Conservation (phyloP, 306 rosid genomes). For the Trichosanthes truncata region DNA sequence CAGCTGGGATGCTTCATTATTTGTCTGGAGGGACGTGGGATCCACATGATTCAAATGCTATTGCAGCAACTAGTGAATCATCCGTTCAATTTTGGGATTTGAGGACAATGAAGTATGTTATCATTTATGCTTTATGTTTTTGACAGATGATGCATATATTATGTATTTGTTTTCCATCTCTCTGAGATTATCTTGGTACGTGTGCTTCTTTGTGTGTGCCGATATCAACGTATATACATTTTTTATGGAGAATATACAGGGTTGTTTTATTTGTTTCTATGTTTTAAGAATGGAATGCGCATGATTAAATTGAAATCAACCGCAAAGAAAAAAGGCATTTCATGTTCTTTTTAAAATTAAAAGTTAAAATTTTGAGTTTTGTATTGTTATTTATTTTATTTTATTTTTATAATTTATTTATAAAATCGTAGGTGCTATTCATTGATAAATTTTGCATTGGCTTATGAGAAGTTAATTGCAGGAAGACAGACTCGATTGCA, state of each 20-base stretch:
- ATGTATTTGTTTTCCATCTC: not conserved
- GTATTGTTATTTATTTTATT: no score
- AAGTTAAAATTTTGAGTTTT: not conserved
- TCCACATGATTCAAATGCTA: conserved; percentile 86
- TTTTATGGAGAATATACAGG: not conserved
- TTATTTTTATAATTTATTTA: not conserved
- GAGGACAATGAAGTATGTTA: conserved; percentile 81
- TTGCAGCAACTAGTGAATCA: conserved; percentile 79
- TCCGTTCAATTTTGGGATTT: conserved; percentile 86
- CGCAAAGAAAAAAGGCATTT: not conserved
- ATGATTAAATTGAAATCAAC: not conserved
- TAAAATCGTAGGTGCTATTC: not conserved
- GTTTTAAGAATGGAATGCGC: not conserved
- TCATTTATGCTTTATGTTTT: conserved; percentile 3
- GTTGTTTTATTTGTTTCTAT: not conserved
- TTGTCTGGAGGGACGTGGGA: conserved; percentile 97
- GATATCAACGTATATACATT: not conserved
- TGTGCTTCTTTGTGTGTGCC: not conserved
- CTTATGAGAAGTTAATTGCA: conserved; percentile 30
- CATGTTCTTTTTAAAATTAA: not conserved
- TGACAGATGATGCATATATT: not conserved
- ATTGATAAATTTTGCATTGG: conserved; percentile 2
- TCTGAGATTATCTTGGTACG: not conserved
- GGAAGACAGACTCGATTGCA: conserved; percentile 71
- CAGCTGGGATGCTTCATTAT: conserved; percentile 74